Evolutionary conservation across 345 rosid genomes (phyloP), one percentile per base, ranked within the genome.

Genomic region (Gossypium longicalyx): DNA sequence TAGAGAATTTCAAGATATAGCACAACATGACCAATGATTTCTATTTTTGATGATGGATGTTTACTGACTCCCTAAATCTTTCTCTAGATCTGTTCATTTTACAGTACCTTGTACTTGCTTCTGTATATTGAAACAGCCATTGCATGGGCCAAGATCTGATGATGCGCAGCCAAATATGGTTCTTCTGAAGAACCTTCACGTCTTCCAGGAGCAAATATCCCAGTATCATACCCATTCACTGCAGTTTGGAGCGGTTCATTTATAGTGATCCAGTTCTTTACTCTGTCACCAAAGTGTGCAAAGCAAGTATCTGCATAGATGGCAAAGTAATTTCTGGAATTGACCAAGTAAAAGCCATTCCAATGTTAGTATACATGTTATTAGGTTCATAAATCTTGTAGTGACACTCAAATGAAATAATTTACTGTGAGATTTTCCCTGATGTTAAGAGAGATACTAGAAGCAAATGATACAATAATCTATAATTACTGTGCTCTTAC

Each of bases 101-200:
- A 23, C 17, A 67, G 64, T 83, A 93, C 97, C 96, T 83, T 84
- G 82, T 89, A 94, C 78, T 89, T 91, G 71, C 77, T 81, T 78
- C 83, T 77, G 70, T 92, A 92, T 44, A 89, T 70, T 12, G 92
- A 85, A 71, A 90, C 95, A 49, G 94, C 91, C 49, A 83, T 82
- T 56, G 92, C 94, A 87, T 94, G 97, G 57, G 98, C 90, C 83
- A 94, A 80, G 60, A 94, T 77, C 83, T 85, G 93, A 81, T 94
- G 86, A 76, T 92, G 97, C 4, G 97, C 78, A 4, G 65, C 97
- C 83, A 92, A 82, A 79, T 92, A 92, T 49, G 97, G 97, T 70
- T 89, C 97, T 23, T 82, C 77, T 69, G 86, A 79, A n/a, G 93
- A 84, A 85, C 78, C 75, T 20, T 88, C 93, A 54, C 84, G 61